Base-by-base conservation (phyloP, 306 rosid genomes). In the Dicorynia guianensis region DNA sequence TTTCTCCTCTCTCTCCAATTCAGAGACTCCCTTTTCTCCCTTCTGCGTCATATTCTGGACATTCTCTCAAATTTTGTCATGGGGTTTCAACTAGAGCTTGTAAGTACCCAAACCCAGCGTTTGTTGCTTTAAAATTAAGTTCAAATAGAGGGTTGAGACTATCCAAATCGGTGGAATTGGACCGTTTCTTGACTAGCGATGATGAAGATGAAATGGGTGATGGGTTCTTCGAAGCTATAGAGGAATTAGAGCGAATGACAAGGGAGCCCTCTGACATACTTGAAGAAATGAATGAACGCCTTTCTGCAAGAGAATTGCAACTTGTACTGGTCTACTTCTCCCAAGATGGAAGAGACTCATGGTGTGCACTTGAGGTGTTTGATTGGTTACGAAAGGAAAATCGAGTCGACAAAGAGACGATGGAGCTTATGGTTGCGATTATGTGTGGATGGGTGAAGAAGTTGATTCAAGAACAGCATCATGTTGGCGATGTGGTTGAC, bases 341-440 rank as follows among this genome's bases (percentile, higher is more conserved):
- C 1, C 97, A 95, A 71, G 99, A 95, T 52, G 99, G 99, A 4
- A 90, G 99, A 70, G 99, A 95, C 76, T 92, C 97, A 0, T 95
- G 99, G 99, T 95, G 96, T 78, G 97, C 99, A 1, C 81, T 95
- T 56, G 99, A 95, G 85, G 99, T 92, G 92, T 95, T 95, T 84
- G 98, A 95, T 82, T 95, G 98, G 98, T 86, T 95, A 14, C 79
- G 93, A 34, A 95, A 90, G 79, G 98, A 95, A 84, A 95, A 95
- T 19, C 83, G 93, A 73, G 97, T 95, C 8, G 98, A 95, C 44
- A 87, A 92, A 83, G 98, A 95, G 81, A 95, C 97, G 38, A 95
- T 92, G 98, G 98, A 95, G 86, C 91, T 95, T 12, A 95, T 95
- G 98, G 98, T 90, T 68, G 76, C 90, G 20, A 80, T 95, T 39